Percentiles rank a stretch among this genome's conserved stretches.
Conservation (phyloP, 2,329 filamentous ascomycete species). For the Neonectria ditissima region DNA sequence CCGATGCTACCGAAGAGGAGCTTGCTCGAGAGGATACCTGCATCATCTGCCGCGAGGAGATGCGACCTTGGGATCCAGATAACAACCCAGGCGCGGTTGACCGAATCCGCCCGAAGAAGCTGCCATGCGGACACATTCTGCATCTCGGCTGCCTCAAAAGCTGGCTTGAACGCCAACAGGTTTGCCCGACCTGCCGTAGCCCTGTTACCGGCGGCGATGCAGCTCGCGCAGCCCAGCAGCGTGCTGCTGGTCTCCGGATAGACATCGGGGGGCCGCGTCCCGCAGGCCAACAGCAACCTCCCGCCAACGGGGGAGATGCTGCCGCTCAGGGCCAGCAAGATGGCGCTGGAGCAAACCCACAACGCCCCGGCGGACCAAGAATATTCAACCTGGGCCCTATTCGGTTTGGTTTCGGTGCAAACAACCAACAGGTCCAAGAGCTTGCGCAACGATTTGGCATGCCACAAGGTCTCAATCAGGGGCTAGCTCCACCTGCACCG, state of each 20-base stretch:
- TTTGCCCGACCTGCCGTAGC: conserved; percentile 92
- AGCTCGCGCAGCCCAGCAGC: conserved; percentile 42
- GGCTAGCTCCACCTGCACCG: conserved; percentile 33
- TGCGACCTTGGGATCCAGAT: conserved; percentile 79
- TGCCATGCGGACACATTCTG: conserved; percentile 94
- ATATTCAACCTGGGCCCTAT: conserved; percentile 81
- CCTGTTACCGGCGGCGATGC: conserved; percentile 67
- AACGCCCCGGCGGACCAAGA: conserved; percentile 59
- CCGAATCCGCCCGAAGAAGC: conserved; percentile 89
- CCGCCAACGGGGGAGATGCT: conserved; percentile 38
- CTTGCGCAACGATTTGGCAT: conserved; percentile 73
- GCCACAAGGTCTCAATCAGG: conserved; percentile 47
- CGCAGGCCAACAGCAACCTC: conserved; percentile 39
- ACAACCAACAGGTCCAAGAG: conserved; percentile 73
- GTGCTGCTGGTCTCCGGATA: conserved; percentile 47
- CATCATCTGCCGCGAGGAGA: conserved; percentile 97
- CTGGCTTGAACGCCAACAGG: conserved; percentile 97
- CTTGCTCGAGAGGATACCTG: conserved; percentile 90
- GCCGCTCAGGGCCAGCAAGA: conserved; percentile 39
- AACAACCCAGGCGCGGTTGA: conserved; percentile 79
- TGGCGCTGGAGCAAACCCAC: conserved; percentile 39
- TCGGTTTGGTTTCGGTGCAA: conserved; percentile 81
- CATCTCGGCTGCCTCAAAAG: conserved; percentile 95
- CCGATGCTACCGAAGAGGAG: conserved; percentile 90
- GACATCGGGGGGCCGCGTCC: conserved; percentile 44